Evolutionary conservation across 2,329 filamentous ascomycete species (phyloP), one percentile per base, ranked within the genome.

Genomic region (Hymenoscyphus linearis): DNA sequence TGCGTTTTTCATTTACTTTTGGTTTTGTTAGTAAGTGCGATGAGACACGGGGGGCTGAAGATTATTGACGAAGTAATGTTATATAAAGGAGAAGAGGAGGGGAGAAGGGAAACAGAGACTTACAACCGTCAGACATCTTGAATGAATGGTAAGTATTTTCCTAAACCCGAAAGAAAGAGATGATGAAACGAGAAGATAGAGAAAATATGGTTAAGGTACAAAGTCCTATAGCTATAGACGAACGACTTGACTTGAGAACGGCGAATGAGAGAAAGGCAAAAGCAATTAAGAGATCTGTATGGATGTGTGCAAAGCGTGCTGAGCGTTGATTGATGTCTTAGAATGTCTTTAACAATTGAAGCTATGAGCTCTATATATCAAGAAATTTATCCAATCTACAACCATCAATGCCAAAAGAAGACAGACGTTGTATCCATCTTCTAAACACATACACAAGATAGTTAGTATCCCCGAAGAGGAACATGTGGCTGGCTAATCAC

Each of bases 1-100:
- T 80, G 66, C 85, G 80, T 71, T 77, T 83, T 53, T 83, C 78
- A 75, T 88, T 87, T 62, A 85, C 85, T 88, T 67, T 62, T 25
- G n/a, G 7, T 52, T 47, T 22, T 47, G 53, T 68, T 60, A 68
- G 63, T 50, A 9, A 60, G 52, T 13, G 40, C 26, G 37, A 5
- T 47, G 14, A 5, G n/a, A 36, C 10, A 18, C 5, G 25, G 9
- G 26, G 50, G 4, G 22, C 18, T 47, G 40, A 25, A 55, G 26
- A 10, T 5, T 18, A 22, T 37, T 55, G n/a, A 6, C n/a, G n/a
- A 31, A 47, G 40, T 7, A 47, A 13, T 16, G 5, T 27, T 50
- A 13, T 22, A n/a, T 53, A 53, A 2, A 53, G 16, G 25, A 53
- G 6, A 9, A 9, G 25, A 53, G 18, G 25, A n/a, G 13, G 9